Percentiles rank a stretch among this genome's conserved stretches.
Conservation (phyloP, 2,329 filamentous ascomycete species). For the Rhynchosporium agropyri region DNA sequence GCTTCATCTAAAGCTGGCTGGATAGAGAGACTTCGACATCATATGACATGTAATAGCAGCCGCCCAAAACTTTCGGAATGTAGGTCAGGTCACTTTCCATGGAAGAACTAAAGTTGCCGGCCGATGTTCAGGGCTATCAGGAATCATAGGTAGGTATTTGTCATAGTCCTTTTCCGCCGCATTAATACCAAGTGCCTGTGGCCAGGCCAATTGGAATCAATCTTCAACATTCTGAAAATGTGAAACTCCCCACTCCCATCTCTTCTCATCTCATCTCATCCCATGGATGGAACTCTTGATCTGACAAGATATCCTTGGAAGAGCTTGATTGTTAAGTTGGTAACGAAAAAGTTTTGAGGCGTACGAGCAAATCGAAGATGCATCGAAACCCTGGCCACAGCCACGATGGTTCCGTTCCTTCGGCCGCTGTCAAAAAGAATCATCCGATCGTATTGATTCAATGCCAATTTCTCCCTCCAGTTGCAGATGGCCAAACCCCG, state of each 20-base stretch:
- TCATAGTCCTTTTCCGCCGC: too few species aligned
- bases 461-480: constrained; percentile 10
- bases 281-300: constrained; percentile 5
- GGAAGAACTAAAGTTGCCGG: neutral
- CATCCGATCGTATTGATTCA: constrained; percentile 2
- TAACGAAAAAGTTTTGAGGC: neutral
- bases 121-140: too few species aligned
- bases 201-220: neutral
- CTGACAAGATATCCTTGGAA: constrained; percentile 17
- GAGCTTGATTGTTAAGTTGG: constrained; percentile 14
- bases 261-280: constrained; percentile 4
- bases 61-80: neutral
- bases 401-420: too few species aligned
- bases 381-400: neutral
- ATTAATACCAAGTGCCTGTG: too few species aligned
- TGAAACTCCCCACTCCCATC: neutral
- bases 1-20: constrained; percentile 14
- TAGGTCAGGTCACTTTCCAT: neutral
- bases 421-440: constrained; percentile 12
- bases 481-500: constrained; percentile 5
- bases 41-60: constrained; percentile 30
- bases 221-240: constrained; percentile 1
- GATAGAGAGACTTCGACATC: constrained; percentile 14
- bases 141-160: too few species aligned
- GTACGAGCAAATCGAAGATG: constrained; percentile 11